phyloP scores from a whole-genome alignment of 257 asterid species.

The Echites panduratus region DNA sequence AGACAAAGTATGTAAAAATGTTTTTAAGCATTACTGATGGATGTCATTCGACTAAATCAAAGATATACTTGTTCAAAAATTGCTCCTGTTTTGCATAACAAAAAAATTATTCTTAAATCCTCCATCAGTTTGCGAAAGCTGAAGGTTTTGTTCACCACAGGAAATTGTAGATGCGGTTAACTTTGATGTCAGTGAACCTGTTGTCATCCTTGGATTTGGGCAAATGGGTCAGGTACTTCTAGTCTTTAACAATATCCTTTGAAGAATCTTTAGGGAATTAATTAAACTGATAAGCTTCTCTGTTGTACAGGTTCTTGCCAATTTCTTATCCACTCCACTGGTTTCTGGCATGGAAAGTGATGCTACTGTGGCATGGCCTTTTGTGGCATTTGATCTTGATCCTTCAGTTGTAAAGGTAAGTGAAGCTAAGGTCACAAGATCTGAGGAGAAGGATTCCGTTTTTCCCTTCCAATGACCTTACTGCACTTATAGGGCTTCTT shows the following conservation, averaged over 20 bases:
- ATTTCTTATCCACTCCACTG: conserved; percentile 81
- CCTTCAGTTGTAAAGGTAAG: conserved; percentile 86
- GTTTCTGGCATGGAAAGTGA: conserved; percentile 67
- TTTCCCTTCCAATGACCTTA: conserved; percentile 6
- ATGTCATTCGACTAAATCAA: not conserved
- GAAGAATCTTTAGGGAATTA: conserved; percentile 1
- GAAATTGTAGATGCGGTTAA: conserved; percentile 49
- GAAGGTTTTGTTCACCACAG: conserved; percentile 38
- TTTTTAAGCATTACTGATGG: not conserved
- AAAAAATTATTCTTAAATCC: not conserved
- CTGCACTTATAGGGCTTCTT: not conserved
- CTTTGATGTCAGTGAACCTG: conserved; percentile 79
- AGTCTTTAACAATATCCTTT: not conserved
- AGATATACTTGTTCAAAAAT: not conserved
- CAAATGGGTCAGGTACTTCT: conserved; percentile 86
- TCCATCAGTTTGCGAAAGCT: conserved; percentile 20
- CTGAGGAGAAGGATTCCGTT: not conserved
- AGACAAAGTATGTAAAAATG: conserved; percentile 3
- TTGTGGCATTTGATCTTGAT: conserved; percentile 89
- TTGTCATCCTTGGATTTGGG: conserved; percentile 94
- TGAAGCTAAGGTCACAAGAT: conserved; percentile 18
- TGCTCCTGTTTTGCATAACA: no score
- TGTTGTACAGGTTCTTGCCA: conserved; percentile 75
- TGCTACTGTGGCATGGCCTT: conserved; percentile 61
- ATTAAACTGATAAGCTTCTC: conserved; percentile 19